Base-by-base conservation (phyloP, 2,329 filamentous ascomycete genomes). In the Aspergillus terreus region DNA sequence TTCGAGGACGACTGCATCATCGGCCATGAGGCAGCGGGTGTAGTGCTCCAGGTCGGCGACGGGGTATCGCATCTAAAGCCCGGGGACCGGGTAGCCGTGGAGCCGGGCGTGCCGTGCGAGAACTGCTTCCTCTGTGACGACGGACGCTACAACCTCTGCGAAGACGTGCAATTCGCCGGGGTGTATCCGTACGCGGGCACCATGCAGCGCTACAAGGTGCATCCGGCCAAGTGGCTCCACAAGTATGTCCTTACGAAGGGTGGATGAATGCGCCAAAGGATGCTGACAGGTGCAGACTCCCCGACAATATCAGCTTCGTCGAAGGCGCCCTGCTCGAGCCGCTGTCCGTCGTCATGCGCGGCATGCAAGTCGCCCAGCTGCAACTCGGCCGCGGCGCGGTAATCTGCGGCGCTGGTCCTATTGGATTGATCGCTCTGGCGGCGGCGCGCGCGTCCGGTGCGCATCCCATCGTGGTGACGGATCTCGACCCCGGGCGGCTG, bases 241-340 rank as follows among this genome's bases (percentile, higher is more conserved):
- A 72, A 67, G 58, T 63, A 50, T 4, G 27, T 53, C 44, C 32
- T 21, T 3, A 7, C 27, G 21, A 21, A 7, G 7, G 21, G 14
- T 14, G 12, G 12, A 15, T 23, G 6, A 6, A 23, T 23, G 23
- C 23, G 17, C 17, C 17, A 17, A 6, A 23, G 6, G 3, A 11
- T 30, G 10, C 27, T 30, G 7, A 30, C 9, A 15, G 10, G 6
- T 6, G 12, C 19, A 61, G 72, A 51, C 66, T 86, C 2, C 82
- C 83, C 1, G 76, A 80, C 45, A 77, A 73, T 44, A 68, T 86
- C 46, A 77, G 74, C 9, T 86, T 77, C 61, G 74, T 76, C 12
- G 78, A 86, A 59, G 83, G 79, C 6, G 83, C 84, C 11, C 76
- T 87, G 2, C 77, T 87, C 17, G 84, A 86, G 57, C 84, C 84